Conservation (phyloP, 768 basidiomycete genomes). For the Candolleomyces aberdarensis region DNA sequence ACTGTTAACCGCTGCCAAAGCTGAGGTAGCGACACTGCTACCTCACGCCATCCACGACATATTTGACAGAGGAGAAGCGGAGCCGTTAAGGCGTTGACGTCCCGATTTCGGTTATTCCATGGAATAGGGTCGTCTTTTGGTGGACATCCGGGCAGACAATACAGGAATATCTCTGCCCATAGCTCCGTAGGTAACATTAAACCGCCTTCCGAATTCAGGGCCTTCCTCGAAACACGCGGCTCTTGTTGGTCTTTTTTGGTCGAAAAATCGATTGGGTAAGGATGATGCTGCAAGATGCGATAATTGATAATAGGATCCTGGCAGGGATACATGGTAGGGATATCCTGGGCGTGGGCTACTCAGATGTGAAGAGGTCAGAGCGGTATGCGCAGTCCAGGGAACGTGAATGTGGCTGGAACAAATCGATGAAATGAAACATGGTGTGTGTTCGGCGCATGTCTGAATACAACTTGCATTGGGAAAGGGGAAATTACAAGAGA, state of each 20-base stretch:
- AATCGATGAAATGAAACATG: background rate
- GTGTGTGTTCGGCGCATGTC: background rate
- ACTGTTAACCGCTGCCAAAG: conserved; percentile 39
- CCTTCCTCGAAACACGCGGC: background rate
- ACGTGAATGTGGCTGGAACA: background rate
- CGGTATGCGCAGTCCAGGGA: background rate
- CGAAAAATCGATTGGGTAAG: conserved; percentile 9
- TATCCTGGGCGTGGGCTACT: background rate
- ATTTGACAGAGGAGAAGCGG: conserved; percentile 39
- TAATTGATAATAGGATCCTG: conserved; percentile 2
- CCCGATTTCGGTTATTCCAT: conserved; percentile 12
- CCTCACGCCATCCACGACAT: conserved; percentile 39
- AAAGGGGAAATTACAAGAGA: background rate
- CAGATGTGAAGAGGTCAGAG: background rate
- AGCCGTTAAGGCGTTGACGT: conserved; percentile 15
- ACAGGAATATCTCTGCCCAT: conserved; percentile 14
- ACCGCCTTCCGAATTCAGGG: background rate
- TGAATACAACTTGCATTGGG: background rate
- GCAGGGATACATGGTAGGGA: conserved; percentile 3
- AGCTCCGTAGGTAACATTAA: conserved; percentile 5
- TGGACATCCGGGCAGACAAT: conserved; percentile 12
- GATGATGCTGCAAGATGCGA: conserved; percentile 4
- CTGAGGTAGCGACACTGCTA: conserved; percentile 32
- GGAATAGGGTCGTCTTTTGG: conserved; percentile 9
- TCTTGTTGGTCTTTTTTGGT: background rate